These are phyloP conservation scores for Puccinia novopanici DNA, from an alignment of 1,284 basidiomycete species.

Conservation along the genomic window DNA sequence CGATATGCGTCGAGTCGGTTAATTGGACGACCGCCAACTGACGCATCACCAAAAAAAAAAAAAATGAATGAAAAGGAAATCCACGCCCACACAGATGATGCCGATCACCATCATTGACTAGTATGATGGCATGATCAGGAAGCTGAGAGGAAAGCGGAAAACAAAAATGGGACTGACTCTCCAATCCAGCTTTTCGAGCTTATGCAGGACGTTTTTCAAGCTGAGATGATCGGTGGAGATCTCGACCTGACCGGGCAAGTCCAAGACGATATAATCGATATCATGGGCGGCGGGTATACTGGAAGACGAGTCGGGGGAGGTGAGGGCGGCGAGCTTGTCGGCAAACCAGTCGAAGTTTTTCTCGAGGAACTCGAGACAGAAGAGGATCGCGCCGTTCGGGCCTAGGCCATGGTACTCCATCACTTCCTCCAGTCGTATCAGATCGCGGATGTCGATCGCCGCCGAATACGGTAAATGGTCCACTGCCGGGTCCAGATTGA, in stretches of 20 bases:
- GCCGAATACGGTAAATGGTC: conserved; percentile 86
- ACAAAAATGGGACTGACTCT: conserved; percentile 67
- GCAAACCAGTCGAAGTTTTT: conserved; percentile 94
- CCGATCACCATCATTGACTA: background rate
- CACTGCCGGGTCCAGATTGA: conserved; percentile 90
- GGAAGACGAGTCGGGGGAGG: conserved; percentile 47
- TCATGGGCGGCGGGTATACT: conserved; percentile 62
- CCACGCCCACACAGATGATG: background rate
- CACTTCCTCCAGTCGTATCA: conserved; percentile 84
- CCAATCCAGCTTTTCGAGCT: conserved; percentile 72
- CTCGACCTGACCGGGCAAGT: conserved; percentile 96
- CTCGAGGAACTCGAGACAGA: conserved; percentile 96
- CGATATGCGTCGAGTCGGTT: conserved; percentile 94
- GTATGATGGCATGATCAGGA: background rate
- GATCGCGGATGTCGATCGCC: conserved; percentile 77
- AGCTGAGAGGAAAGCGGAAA: background rate
- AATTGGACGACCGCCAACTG: conserved; percentile 91
- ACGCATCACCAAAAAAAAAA: background rate
- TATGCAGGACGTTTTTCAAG: conserved; percentile 75
- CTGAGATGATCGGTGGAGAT: conserved; percentile 92
- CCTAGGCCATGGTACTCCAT: conserved; percentile 85
- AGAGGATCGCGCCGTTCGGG: conserved; percentile 95
- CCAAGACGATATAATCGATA: conserved; percentile 81
- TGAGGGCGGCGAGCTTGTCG: conserved; percentile 53
- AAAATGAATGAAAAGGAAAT: background rate